Base-by-base conservation (phyloP, 129 eudicot genomes). In the Flaveria brownii region DNA sequence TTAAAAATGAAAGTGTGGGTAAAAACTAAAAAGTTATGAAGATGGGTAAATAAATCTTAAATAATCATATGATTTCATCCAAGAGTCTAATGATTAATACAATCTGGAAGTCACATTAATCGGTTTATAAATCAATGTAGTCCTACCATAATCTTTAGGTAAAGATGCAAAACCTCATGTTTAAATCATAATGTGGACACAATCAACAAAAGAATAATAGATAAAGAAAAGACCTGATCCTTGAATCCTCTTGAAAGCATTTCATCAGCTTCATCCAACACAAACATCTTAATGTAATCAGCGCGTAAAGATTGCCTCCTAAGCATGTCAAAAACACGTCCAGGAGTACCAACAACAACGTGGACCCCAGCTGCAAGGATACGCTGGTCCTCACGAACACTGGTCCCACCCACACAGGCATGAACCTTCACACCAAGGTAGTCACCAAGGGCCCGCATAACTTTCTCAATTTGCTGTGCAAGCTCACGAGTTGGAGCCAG, bases 351-450 rank as follows among this genome's bases (percentile, higher is more conserved):
- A 54, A 86, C 90, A 20, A 86, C 90, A 11, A 80, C 90, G 3
- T 86, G 90, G 45, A 86, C 87, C 9, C 90, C 90, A 52, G 81
- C 77, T 5, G 87, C 77, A 50, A 86, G 78, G 54, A 86, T 86
- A 1, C 89, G 80, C 12, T 86, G 89, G 55, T 86, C 89, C 77
- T 86, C 89, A 70, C 89, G 86, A 52, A 85, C 89, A 65, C 89
- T 85, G 63, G 89, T 85, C 61, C 89, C 89, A 65, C 90, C 90
- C 5, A 86, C 90, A 77, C 90, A 86, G 55, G 90, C 90, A 73
- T 86, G 90, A 9, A 86, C 90, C 83, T 86, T 86, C n/a, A 86
- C 90, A 68, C 90, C 90, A 36, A 86, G 87, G 51, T 86, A 86
- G 63, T 86, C 90, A 9, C 90, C 90, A 11, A 86, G 90, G 20